Percentiles rank a stretch among this genome's conserved stretches.
Evolutionary conservation across 305 asterid species (phyloP).

Genomic region (Nicotiana rustica): DNA sequence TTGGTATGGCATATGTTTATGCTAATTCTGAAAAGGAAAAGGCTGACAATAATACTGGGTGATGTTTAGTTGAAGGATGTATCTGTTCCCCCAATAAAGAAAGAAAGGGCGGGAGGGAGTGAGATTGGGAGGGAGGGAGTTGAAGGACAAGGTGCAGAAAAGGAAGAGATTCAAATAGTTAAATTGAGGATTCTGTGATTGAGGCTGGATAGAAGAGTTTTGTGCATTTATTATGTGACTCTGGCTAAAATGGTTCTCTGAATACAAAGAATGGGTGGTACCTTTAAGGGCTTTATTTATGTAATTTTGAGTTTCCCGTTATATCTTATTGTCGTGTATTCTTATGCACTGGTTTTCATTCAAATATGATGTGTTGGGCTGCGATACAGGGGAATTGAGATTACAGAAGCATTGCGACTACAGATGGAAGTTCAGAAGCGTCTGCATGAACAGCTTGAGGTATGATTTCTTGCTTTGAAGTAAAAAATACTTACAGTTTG

Average conservation of each 20-base stretch:
- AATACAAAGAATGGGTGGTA: neutral
- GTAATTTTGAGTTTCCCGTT: neutral
- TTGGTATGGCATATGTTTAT: neutral
- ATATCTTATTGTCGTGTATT: neutral
- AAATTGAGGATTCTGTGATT: neutral
- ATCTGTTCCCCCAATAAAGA: neutral
- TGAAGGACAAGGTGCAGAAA: neutral
- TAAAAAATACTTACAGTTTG: neutral
- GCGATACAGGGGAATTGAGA: conserved; percentile 74
- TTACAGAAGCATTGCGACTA: conserved; percentile 83
- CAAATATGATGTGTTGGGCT: conserved; percentile 4
- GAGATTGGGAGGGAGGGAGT: neutral
- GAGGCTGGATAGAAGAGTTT: neutral
- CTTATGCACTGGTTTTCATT: neutral
- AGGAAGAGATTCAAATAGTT: neutral
- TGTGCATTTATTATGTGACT: neutral
- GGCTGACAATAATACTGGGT: neutral
- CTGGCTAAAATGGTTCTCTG: neutral
- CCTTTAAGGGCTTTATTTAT: neutral
- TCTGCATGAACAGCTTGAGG: conserved; percentile 95
- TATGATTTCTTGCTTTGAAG: conserved; percentile 44
- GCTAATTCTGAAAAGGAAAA: neutral
- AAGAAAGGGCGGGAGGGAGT: neutral
- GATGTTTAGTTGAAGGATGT: neutral
- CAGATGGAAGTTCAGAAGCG: conserved; percentile 95